These are phyloP conservation scores for Avena atlantica DNA, from an alignment of 176 grass and related monocot species.

Conservation along the genomic window DNA sequence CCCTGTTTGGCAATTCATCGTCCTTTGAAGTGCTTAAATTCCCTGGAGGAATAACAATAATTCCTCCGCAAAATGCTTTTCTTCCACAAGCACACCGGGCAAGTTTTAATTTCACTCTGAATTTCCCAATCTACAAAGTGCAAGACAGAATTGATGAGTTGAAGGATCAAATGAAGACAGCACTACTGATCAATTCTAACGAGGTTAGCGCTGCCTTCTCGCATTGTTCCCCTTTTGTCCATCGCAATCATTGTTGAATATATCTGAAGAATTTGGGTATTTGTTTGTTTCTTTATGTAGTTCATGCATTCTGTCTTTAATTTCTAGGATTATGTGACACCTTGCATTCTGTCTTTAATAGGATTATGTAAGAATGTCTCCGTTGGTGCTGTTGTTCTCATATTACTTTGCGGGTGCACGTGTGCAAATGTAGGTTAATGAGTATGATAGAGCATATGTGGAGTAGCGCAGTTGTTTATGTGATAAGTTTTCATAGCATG, in stretches of 20 bases:
- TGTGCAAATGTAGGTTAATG: not conserved
- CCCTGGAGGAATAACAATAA: constrained; percentile 93
- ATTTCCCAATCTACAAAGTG: constrained; percentile 92
- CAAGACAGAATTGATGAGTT: constrained; percentile 73
- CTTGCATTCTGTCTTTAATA: not conserved
- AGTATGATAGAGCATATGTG: not conserved
- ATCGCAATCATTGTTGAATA: constrained; percentile 6
- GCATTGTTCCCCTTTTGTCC: constrained; percentile 1
- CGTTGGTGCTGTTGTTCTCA: not conserved
- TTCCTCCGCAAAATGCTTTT: constrained; percentile 82
- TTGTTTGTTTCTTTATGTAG: constrained; percentile 16
- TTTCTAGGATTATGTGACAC: not conserved
- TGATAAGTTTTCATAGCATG: not conserved
- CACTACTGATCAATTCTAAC: constrained; percentile 70
- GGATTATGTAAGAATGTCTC: not conserved
- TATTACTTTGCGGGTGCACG: constrained; percentile 4
- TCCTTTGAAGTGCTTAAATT: constrained; percentile 87
- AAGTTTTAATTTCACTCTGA: constrained; percentile 94
- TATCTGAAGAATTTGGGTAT: not conserved
- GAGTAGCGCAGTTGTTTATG: not conserved
- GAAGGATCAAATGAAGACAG: constrained; percentile 93
- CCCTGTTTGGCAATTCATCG: constrained; percentile 88
- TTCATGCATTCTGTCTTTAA: not conserved
- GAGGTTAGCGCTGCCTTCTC: constrained; percentile 64
- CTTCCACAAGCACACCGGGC: constrained; percentile 75